A percentile compares a stretch with the other conserved stretches of the same genome.
Evolutionary conservation across 176 grass and related monocot genomes (phyloP).

Genomic region (Melocanna baccifera): DNA sequence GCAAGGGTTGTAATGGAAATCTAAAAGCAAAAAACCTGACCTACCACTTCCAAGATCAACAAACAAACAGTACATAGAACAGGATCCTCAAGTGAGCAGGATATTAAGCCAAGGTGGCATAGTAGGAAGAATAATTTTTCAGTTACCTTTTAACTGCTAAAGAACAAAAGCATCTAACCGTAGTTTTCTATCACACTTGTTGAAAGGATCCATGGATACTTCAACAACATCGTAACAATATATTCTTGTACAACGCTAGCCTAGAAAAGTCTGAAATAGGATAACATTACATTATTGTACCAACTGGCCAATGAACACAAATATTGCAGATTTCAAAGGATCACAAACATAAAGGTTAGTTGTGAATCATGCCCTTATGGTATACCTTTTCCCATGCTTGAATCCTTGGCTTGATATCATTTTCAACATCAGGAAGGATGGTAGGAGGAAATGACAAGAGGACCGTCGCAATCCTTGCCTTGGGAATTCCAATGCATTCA

Average conservation of each 20-base stretch:
- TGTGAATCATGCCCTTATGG: not conserved
- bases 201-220: slow-evolving; percentile 96
- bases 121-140: not conserved
- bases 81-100: not conserved
- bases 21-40: slow-evolving; percentile 38
- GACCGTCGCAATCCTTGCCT: slow-evolving; percentile 44
- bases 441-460: slow-evolving; percentile 71
- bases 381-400: slow-evolving; percentile 70
- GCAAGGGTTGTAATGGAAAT: slow-evolving; percentile 46
- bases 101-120: not conserved
- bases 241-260: slow-evolving; percentile 55
- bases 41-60: slow-evolving; percentile 9
- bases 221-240: slow-evolving; percentile 61
- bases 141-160: slow-evolving; percentile 61
- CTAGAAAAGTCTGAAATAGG: slow-evolving; percentile 52
- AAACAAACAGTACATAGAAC: not conserved
- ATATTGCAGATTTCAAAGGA: not conserved
- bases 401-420: slow-evolving; percentile 68
- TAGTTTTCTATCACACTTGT: slow-evolving; percentile 62
- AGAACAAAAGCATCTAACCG: slow-evolving; percentile 46
- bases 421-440: slow-evolving; percentile 62
- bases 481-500: slow-evolving; percentile 36
- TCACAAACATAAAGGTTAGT: not conserved
- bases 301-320: not conserved
- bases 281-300: slow-evolving; percentile 7